A percentile compares a stretch with the other conserved stretches of the same genome.
Conservation (phyloP, 306 rosid species). For the Begonia fuchsioides region DNA sequence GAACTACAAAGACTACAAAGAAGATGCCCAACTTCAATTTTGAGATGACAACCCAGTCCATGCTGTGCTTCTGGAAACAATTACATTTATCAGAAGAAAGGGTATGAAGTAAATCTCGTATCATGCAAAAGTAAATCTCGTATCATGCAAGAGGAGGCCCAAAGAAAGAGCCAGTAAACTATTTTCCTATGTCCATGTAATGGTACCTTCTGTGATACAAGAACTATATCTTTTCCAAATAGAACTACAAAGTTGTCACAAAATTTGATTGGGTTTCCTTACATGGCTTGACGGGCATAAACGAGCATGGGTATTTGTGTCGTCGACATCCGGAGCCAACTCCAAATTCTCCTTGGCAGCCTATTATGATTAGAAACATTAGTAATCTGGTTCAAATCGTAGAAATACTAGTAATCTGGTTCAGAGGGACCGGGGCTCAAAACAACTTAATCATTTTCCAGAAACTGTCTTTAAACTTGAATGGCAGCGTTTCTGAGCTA, state of each 20-base stretch:
- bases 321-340: constrained; percentile 82
- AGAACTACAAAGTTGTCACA: too few species aligned
- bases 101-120: too few species aligned
- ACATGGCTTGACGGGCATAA: constrained; percentile 84
- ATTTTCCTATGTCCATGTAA: not conserved
- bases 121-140: not conserved
- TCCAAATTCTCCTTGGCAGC: constrained; percentile 83
- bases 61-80: constrained; percentile 56
- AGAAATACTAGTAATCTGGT: too few species aligned
- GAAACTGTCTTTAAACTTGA: not conserved
- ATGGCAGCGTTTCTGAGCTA: not conserved
- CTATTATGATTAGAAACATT: constrained; percentile 14
- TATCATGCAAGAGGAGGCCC: too few species aligned
- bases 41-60: constrained; percentile 68
- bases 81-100: not conserved
- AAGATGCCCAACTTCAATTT: constrained; percentile 42
- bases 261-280: constrained; percentile 11
- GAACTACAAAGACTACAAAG: too few species aligned
- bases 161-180: too few species aligned
- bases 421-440: not conserved
- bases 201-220: not conserved
- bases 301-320: constrained; percentile 65
- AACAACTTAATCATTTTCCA: too few species aligned
- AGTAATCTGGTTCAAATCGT: not conserved
- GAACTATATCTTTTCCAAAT: too few species aligned